These are phyloP conservation scores for Cicer arietinum DNA, from an alignment of 306 rosid genomes.

Conservation along the genomic window DNA sequence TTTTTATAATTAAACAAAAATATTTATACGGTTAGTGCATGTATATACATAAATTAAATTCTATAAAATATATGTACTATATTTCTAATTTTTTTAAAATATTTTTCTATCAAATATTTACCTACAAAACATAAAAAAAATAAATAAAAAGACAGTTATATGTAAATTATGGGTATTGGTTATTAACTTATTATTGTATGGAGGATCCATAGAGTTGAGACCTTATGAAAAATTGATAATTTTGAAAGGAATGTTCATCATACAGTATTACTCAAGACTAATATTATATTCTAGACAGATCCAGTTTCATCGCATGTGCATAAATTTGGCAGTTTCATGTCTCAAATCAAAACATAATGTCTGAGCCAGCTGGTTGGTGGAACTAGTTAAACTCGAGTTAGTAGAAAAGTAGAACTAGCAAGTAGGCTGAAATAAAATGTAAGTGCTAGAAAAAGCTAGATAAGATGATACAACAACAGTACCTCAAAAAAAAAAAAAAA, in stretches of 20 bases:
- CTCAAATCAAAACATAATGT: not conserved
- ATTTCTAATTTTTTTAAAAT: not conserved
- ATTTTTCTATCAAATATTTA: not conserved
- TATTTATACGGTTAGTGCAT: too few species aligned
- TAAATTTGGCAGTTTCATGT: not conserved
- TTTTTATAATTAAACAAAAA: too few species aligned
- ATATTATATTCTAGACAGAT: not conserved
- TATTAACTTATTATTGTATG: too few species aligned
- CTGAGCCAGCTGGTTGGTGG: not conserved
- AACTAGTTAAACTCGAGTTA: conserved; percentile 18
- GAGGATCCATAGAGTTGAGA: too few species aligned
- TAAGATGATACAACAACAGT: not conserved
- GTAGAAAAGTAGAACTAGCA: conserved; percentile 7
- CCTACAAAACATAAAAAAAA: too few species aligned
- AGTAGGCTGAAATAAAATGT: conserved; percentile 5
- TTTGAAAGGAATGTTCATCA: not conserved
- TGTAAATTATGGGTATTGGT: too few species aligned
- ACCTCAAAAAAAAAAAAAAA: not conserved
- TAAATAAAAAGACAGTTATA: too few species aligned
- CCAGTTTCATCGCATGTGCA: not conserved
- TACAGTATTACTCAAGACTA: too few species aligned
- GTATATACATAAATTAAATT: too few species aligned
- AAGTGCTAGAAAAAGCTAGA: not conserved
- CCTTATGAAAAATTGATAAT: not conserved
- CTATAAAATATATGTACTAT: too few species aligned